phyloP scores from a whole-genome alignment of 1,139 yeast species.

The Suhomyces atakaporum region DNA sequence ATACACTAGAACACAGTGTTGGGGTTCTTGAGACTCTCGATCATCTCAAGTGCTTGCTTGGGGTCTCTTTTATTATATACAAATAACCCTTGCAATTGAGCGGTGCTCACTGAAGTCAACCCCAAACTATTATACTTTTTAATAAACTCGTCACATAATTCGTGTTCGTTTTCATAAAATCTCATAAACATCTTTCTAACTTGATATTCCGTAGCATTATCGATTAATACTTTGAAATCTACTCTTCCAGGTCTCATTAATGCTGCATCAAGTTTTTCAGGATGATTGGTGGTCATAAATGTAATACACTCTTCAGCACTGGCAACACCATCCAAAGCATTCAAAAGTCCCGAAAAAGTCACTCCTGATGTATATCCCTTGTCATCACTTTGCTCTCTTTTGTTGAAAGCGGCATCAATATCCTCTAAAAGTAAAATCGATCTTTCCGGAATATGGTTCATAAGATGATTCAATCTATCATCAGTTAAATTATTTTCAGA shows the following conservation, averaged over 20 bases:
- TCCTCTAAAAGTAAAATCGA: slow-evolving; percentile 85
- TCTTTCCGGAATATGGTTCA: slow-evolving; percentile 94
- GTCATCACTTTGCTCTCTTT: slow-evolving; percentile 76
- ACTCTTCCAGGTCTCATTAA: slow-evolving; percentile 91
- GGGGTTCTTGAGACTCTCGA: slow-evolving; percentile 43
- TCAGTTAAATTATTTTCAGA: slow-evolving; percentile 92
- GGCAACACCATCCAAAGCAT: slow-evolving; percentile 98
- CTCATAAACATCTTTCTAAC: slow-evolving; percentile 81
- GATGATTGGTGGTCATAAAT: slow-evolving; percentile 98
- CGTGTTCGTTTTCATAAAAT: slow-evolving; percentile 71
- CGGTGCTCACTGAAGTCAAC: slow-evolving; percentile 73
- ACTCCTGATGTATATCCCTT: slow-evolving; percentile 80
- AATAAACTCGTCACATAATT: slow-evolving; percentile 65
- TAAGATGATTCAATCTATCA: slow-evolving; percentile 87
- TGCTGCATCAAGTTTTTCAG: slow-evolving; percentile 87
- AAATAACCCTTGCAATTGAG: slow-evolving; percentile 92
- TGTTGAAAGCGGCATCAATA: slow-evolving; percentile 92
- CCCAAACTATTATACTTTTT: slow-evolving; percentile 49
- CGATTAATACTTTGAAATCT: slow-evolving; percentile 78
- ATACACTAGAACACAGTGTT: slow-evolving; percentile 28
- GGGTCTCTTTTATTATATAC: slow-evolving; percentile 91
- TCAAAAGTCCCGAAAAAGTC: slow-evolving; percentile 89
- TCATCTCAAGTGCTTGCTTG: slow-evolving; percentile 68
- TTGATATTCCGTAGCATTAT: slow-evolving; percentile 83
- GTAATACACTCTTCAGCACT: slow-evolving; percentile 96